Evolutionary conservation across 768 basidiomycete genomes (phyloP), one percentile per base, ranked within the genome.

Genomic region (Rhodosporidiobolus odoratus): DNA sequence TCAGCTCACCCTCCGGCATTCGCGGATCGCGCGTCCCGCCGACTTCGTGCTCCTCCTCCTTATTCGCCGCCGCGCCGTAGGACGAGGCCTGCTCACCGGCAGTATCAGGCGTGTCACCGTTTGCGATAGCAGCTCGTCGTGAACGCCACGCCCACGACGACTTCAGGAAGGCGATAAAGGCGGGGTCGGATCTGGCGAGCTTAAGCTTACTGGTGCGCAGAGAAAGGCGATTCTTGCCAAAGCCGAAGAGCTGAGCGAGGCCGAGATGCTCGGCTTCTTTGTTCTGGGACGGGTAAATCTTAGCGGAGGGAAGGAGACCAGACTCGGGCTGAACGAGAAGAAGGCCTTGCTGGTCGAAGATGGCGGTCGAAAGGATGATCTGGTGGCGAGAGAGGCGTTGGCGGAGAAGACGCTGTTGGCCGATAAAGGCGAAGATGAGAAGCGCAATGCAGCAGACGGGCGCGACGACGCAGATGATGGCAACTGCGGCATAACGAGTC

Each of bases 281-380:
- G 5, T 37, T 25, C 23, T 38, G 2, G 30, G 21, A 35, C 30
- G 68, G 68, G 52, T 69, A 69, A 38, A 73, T 73, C 58, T 59
- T 47, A 19, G 72, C 65, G 0, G 68, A 69, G 2, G 72, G 72
- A 27, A 73, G 72, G 52, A 73, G 68, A 13, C 72, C 72, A 23
- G 68, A 62, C 17, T 68, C 71, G 37, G 63, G 72, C 23, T 73
- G 60, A 16, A 69, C 65, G 57, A 73, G 65, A 2, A 73, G 32
- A 19, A 66, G 68, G 57, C 72, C 72, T 10, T 73, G 52, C 27
- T 69, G 65, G 57, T 73, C 72, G 34, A 73, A 73, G 58, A 73
- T 65, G 56, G 72, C 72, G 37, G 61, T 58, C 9, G 65, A 48
- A 13, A 73, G 67, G 65, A 73, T 66, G 37, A 73, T 60, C 13